Conservation (phyloP, 2,329 filamentous ascomycete species). For the Monilinia aucupariae region DNA sequence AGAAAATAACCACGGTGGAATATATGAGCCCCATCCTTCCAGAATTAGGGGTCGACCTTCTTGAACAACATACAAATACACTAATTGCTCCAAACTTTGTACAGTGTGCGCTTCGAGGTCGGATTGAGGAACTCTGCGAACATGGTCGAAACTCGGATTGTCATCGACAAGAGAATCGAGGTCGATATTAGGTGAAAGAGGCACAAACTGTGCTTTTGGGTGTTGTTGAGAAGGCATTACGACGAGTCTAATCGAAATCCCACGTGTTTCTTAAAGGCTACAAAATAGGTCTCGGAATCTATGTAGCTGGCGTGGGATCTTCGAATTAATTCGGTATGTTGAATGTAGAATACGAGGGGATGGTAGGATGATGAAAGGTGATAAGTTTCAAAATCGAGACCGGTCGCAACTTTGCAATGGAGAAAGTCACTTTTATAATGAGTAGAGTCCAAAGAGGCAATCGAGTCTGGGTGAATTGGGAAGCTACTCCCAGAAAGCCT, state of each 20-base stretch:
- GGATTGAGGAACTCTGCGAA: slow-evolving; percentile 69
- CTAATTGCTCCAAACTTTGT: slow-evolving; percentile 77
- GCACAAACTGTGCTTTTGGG: slow-evolving; percentile 85
- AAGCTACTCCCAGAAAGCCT: not conserved
- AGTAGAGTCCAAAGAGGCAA: not conserved
- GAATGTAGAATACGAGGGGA: not conserved
- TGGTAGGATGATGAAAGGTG: not conserved
- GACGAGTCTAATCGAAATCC: slow-evolving; percentile 16
- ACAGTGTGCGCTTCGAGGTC: slow-evolving; percentile 73
- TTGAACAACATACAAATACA: slow-evolving; percentile 73
- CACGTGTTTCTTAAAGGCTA: not conserved
- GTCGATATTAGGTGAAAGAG: slow-evolving; percentile 80
- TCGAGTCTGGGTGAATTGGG: not conserved
- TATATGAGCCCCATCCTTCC: slow-evolving; percentile 72
- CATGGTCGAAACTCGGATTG: slow-evolving; percentile 82
- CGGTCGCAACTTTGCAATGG: not conserved
- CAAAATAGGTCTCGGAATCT: not conserved
- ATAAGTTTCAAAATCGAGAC: not conserved
- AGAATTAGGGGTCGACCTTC: slow-evolving; percentile 86
- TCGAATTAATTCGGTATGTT: not conserved
- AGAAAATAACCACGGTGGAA: slow-evolving; percentile 76
- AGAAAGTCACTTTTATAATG: not conserved
- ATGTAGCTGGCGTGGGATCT: not conserved
- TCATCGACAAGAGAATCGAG: slow-evolving; percentile 68
- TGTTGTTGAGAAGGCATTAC: slow-evolving; percentile 70